These are phyloP conservation scores for Colletotrichum kahawae DNA, from an alignment of 2,329 filamentous ascomycete species.

Conservation along the genomic window DNA sequence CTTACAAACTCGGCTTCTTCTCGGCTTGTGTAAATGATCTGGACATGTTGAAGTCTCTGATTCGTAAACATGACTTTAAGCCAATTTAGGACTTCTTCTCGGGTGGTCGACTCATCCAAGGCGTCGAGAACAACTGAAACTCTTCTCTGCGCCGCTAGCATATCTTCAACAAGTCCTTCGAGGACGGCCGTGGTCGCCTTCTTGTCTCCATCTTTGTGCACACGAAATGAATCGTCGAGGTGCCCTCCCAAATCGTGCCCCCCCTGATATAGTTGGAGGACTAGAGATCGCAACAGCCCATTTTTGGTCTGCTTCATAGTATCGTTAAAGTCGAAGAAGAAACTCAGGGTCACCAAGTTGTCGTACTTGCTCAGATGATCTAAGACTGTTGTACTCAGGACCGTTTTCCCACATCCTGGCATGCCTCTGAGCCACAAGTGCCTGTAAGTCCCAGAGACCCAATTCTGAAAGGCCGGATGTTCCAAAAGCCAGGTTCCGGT, in stretches of 20 bases:
- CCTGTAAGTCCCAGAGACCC: conserved; percentile 15
- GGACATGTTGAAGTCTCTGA: background rate
- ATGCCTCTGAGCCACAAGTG: conserved; percentile 25
- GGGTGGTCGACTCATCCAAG: background rate
- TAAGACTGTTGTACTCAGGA: conserved; percentile 19
- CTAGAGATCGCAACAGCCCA: conserved; percentile 19
- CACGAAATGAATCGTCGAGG: background rate
- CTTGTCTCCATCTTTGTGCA: background rate
- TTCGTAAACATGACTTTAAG: background rate
- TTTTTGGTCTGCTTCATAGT: conserved; percentile 21
- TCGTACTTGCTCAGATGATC: conserved; percentile 6
- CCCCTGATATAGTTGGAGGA: conserved; percentile 24
- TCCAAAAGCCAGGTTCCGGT: conserved; percentile 23
- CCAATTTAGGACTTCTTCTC: background rate
- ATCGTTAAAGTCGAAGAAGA: conserved; percentile 29
- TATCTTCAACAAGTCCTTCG: background rate
- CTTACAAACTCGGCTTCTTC: background rate
- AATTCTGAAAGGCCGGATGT: conserved; percentile 10
- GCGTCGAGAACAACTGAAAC: background rate
- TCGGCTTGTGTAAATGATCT: background rate
- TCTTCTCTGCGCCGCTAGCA: background rate
- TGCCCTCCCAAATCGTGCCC: background rate
- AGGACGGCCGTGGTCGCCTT: background rate
- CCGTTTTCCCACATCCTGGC: conserved; percentile 25
- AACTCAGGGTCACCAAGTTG: background rate